Conservation (phyloP, 768 basidiomycete species). For the Flagelloscypha sp. region DNA sequence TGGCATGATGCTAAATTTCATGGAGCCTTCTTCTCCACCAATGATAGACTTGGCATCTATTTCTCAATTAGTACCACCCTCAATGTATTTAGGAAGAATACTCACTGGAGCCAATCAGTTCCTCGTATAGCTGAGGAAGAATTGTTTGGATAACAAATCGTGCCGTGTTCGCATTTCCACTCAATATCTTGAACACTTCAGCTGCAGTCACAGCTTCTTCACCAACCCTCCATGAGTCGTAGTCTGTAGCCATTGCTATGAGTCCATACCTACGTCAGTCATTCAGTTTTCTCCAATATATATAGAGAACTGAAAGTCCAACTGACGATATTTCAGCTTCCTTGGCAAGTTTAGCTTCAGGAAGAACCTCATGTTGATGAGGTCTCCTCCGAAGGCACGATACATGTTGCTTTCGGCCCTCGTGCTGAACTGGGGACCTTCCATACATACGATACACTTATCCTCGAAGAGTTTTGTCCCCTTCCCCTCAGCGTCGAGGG, state of each 20-base stretch:
- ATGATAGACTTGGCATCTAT: slow-evolving; percentile 27
- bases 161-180: slow-evolving; percentile 79
- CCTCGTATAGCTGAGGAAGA: slow-evolving; percentile 60
- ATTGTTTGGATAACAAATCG: slow-evolving; percentile 65
- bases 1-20: slow-evolving; percentile 84
- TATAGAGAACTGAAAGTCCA: not conserved
- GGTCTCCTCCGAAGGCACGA: slow-evolving; percentile 81
- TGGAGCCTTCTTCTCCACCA: slow-evolving; percentile 67
- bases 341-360: slow-evolving; percentile 93
- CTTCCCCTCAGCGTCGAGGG: slow-evolving; percentile 48
- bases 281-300: not conserved
- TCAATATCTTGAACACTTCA: slow-evolving; percentile 84
- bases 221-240: slow-evolving; percentile 87
- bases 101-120: slow-evolving; percentile 36
- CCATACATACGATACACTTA: slow-evolving; percentile 92
- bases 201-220: slow-evolving; percentile 80
- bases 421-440: slow-evolving; percentile 97
- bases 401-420: slow-evolving; percentile 95
- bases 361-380: slow-evolving; percentile 98
- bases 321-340: slow-evolving; percentile 88
- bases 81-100: no score
- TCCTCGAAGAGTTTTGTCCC: slow-evolving; percentile 67
- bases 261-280: slow-evolving; percentile 66
- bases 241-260: slow-evolving; percentile 87
- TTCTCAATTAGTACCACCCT: not conserved